Conservation (phyloP, 805 yeast species). For the Saturnispora kantuleensis region DNA sequence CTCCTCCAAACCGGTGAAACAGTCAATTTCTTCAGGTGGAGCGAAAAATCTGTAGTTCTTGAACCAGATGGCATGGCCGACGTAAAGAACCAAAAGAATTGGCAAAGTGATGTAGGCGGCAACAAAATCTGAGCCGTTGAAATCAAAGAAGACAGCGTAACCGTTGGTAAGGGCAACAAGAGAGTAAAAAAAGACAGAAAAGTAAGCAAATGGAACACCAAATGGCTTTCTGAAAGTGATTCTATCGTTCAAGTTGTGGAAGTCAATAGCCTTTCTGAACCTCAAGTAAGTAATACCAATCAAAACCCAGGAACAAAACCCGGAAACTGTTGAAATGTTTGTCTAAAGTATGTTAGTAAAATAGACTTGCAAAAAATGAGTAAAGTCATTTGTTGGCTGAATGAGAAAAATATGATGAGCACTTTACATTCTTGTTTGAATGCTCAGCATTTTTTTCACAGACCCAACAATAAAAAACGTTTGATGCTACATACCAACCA, state of each 20-base stretch:
- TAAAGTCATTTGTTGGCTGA: too few species aligned
- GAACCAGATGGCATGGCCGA: constrained; percentile 46
- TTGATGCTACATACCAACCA: constrained; percentile 33
- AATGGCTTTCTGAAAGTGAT: constrained; percentile 46
- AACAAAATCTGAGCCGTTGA: constrained; percentile 47
- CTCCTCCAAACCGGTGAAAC: constrained; percentile 48
- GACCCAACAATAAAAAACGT: too few species aligned
- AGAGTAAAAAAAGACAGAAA: constrained; percentile 35
- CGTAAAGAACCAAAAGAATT: constrained; percentile 40
- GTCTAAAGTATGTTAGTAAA: constrained; percentile 17
- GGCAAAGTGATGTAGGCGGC: constrained; percentile 69
- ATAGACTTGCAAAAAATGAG: too few species aligned
- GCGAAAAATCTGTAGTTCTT: constrained; percentile 36
- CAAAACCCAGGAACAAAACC: constrained; percentile 55
- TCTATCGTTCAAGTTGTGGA: constrained; percentile 43
- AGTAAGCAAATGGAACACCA: constrained; percentile 52
- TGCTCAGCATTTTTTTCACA: too few species aligned
- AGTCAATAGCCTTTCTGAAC: constrained; percentile 54
- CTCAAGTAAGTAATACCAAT: constrained; percentile 45
- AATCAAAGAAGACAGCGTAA: constrained; percentile 52
- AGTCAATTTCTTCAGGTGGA: constrained; percentile 51
- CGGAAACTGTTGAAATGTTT: constrained; percentile 56
- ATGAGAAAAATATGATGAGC: too few species aligned
- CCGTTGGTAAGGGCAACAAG: constrained; percentile 64
- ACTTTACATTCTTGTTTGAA: too few species aligned